Evolutionary conservation across 78 protist genomes (phyloP), one percentile per base, ranked within the genome.

Genomic region (Chrysochromulina parva): DNA sequence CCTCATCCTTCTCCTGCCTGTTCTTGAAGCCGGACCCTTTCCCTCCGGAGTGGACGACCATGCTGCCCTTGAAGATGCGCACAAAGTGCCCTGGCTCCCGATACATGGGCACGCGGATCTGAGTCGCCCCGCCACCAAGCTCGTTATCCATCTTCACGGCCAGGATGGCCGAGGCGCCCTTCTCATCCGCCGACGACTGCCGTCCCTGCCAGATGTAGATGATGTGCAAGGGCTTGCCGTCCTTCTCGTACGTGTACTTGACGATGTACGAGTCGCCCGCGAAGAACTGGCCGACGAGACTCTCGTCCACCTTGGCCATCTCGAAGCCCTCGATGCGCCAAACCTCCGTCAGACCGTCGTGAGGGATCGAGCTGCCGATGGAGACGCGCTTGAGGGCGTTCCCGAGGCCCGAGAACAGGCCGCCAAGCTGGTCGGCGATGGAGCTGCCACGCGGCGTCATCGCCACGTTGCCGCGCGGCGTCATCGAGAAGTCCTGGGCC

Each of bases 181-280:
- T 65, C 91, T 95, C 95, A 65, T 89, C 92, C 9, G 1, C 7
- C 20, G 89, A 16, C 47, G 91, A 74, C 50, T 88, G 76, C 71
- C 14, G 16, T 24, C 94, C 96, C 92, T 93, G 95, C 94, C 95
- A 95, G 88, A 90, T 91, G 86, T 93, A 95, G 88, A 91, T 7
- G 55, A 93, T 20, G 19, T 3, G 16, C 53, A 0, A 3, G 85
- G 67, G 89, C 48, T 14, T 0, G 85, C 58, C 48, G 50, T 60
- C 13, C 24, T 14, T 2, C n/a, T 3, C 1, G 88, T 91, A 95
- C 52, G 87, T 50, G 94, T 86, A 92, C 14, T 48, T 92, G 57
- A 95, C 57, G 60, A 95, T 66, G 91, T 95, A 95, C 13, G 88
- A 59, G 88, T 95, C 96, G 78, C 95, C 96, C 11, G 50, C 58